Evolutionary conservation across 768 basidiomycete genomes (phyloP), one percentile per base, ranked within the genome.

Genomic region (Candolleomyces eurysporus): DNA sequence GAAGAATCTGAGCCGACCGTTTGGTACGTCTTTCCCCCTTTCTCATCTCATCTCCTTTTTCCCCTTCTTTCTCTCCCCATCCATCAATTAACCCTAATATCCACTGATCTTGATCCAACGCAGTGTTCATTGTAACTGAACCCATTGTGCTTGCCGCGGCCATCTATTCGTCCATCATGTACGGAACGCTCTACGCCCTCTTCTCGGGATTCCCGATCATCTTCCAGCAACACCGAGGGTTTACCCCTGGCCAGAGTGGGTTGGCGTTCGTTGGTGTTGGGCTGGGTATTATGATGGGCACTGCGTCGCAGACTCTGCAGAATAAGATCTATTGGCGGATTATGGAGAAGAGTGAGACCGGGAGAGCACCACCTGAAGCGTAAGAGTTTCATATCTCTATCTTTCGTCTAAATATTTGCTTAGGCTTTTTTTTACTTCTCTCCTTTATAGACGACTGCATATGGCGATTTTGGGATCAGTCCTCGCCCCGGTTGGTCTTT

Each of bases 191-290:
- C 0, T 89, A 89, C 68, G 83, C 85, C 14, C 77, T 86, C 63
- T 88, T 89, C 71, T 81, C 85, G 10, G 86, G 82, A 7, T 86
- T 82, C 68, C 84, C 84, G 10, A 82, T 85, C 61, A 79, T 86
- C 11, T 85, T 86, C 71, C 79, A 84, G 65, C 71, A 79, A 13
- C 81, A 82, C 65, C 77, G 80, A 16, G 75, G 77, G 39, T 86
- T 85, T 67, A 77, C 79, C 16, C 74, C 83, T 9, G 84, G 84
- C 1, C 71, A 84, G 65, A 78, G 80, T 22, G 85, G 86, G 6
- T 78, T 88, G 13, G 83, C 87, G 0, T 90, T 89, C 71, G 76
- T 86, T 50, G 87, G 87, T 4, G 79, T 90, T 46, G 87, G 87
- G 0, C 64, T 85, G 8, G 87, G 87, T 0, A 81, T 85, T 50